phyloP scores from a whole-genome alignment of 2,329 filamentous ascomycete species.

The Davidsoniella australis region DNA sequence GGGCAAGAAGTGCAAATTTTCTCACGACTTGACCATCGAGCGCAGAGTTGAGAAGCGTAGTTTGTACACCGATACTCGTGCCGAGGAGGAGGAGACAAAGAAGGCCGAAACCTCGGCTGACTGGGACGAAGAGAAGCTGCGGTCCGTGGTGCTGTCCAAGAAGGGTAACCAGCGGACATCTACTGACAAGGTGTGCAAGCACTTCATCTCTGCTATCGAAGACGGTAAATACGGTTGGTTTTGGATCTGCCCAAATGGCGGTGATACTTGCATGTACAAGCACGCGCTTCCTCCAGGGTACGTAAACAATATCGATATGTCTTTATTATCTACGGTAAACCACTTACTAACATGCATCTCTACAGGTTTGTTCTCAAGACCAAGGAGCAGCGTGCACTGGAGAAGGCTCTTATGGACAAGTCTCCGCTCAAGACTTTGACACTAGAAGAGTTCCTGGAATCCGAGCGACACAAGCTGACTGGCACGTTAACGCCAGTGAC shows the following conservation, averaged over 20 bases:
- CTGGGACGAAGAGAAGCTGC: constrained; percentile 94
- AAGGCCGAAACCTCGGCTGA: constrained; percentile 86
- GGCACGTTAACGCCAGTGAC: constrained; percentile 88
- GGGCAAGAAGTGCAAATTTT: constrained; percentile 95
- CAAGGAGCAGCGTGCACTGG: constrained; percentile 85
- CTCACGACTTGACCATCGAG: constrained; percentile 76
- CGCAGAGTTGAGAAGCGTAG: constrained; percentile 86
- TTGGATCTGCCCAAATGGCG: constrained; percentile 92
- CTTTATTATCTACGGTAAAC: not conserved
- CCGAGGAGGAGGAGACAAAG: constrained; percentile 58
- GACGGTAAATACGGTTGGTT: constrained; percentile 99
- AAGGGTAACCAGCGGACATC: constrained; percentile 92
- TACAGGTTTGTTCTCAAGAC: constrained; percentile 86
- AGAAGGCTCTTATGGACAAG: constrained; percentile 93
- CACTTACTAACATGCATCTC: not conserved
- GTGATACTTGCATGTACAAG: constrained; percentile 96
- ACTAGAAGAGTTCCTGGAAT: constrained; percentile 92
- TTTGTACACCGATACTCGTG: constrained; percentile 71
- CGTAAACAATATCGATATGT: constrained; percentile 21
- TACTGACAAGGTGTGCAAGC: constrained; percentile 99
- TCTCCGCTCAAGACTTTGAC: constrained; percentile 87
- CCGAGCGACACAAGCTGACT: constrained; percentile 85
- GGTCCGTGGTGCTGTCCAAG: constrained; percentile 81
- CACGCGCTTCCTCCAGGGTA: constrained; percentile 90
- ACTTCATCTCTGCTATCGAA: constrained; percentile 90